Evolutionary conservation across 2,329 filamentous ascomycete species (phyloP), one percentile per base, ranked within the genome.

Genomic region (Arthrobotrys iridis): DNA sequence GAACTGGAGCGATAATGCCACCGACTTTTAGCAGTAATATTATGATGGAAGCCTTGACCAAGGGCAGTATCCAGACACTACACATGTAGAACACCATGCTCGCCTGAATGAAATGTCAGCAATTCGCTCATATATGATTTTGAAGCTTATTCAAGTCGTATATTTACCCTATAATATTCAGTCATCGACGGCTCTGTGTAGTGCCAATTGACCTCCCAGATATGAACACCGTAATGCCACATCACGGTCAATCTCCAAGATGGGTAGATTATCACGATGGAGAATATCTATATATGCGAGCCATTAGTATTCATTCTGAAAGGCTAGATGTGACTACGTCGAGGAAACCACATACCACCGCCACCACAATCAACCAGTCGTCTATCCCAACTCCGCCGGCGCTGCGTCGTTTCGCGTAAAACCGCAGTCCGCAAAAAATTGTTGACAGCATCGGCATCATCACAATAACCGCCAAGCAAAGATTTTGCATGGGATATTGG

Each of bases 31-130:
- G 71, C 11, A 75, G 43, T n/a, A 75, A 33, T 11, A 75, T 57
- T 11, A 75, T 75, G 30, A 75, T 75, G 10, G 71, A 75, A 5
- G 63, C 63, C 24, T 75, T 75, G 71, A 75, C 71, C 10, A 75
- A 50, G 10, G 71, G 71, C 26, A 75, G 22, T 24, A 75, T 75
- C 71, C 71, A 75, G 3, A 75, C 71, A 22, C 71, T 75, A 33
- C 68, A 75, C 71, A 75, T 75, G 22, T 58, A 75, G 48, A 75
- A 75, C 41, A 75, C 57, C 45, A 75, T 75, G 20, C 55, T 58
- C 48, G 68, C 52, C 71, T 50, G 2, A n/a, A n/a, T n/a, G 0
- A 33, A n/a, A 24, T 8, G 11, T 62, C 35, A 62, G 35, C 37
- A 35, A n/a, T 7, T 41, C 10, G 30, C 1, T 37, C n/a, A 48